phyloP scores from a whole-genome alignment of 2,329 filamentous ascomycete genomes.

The Metarhizium brunneum region DNA sequence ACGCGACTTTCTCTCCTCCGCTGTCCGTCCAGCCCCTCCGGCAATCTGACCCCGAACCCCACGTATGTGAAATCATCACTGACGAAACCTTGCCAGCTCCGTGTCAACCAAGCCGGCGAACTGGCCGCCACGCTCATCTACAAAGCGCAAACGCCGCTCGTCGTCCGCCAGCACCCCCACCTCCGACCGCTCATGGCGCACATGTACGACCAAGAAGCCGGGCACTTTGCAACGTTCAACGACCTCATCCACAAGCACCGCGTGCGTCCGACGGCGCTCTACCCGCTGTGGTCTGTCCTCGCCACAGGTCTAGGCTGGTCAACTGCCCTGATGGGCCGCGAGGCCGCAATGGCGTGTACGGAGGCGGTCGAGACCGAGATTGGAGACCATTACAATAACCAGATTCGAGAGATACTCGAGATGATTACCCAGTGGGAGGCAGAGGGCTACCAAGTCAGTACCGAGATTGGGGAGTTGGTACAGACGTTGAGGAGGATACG shows the following conservation, averaged over 20 bases:
- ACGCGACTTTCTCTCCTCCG: slow-evolving; percentile 64
- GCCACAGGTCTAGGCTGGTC: slow-evolving; percentile 80
- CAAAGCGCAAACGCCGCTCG: slow-evolving; percentile 73
- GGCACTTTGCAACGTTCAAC: slow-evolving; percentile 83
- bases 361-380: slow-evolving; percentile 99
- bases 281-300: slow-evolving; percentile 77
- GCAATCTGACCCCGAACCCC: not conserved
- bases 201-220: slow-evolving; percentile 96
- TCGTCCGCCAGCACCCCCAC: slow-evolving; percentile 73
- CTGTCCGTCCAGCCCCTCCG: slow-evolving; percentile 35
- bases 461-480: slow-evolving; percentile 66
- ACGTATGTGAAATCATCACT: not conserved
- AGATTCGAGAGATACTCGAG: slow-evolving; percentile 71
- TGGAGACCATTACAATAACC: slow-evolving; percentile 87
- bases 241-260: slow-evolving; percentile 73
- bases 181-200: slow-evolving; percentile 87
- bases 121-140: slow-evolving; percentile 96
- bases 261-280: slow-evolving; percentile 85
- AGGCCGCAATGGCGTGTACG: slow-evolving; percentile 97
- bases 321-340: slow-evolving; percentile 79
- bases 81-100: slow-evolving; percentile 43
- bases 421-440: slow-evolving; percentile 71
- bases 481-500: slow-evolving; percentile 70
- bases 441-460: slow-evolving; percentile 70
- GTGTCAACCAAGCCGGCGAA: slow-evolving; percentile 96